Evolutionary conservation across 192 early-diverging fungal genomes (phyloP).

Genomic region (Entomortierella chlamydospora): DNA sequence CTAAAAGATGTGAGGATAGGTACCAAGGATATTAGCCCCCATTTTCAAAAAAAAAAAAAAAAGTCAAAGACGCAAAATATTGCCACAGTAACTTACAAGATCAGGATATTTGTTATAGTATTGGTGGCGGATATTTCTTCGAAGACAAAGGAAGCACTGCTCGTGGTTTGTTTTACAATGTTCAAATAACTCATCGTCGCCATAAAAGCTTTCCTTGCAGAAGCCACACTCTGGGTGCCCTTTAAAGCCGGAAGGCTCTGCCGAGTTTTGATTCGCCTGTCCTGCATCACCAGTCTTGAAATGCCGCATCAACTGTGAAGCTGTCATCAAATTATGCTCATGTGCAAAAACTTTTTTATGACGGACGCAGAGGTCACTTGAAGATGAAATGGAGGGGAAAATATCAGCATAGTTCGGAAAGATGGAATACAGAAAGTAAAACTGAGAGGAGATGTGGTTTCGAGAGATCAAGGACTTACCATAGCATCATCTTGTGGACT

Average conservation of each 20-base stretch:
- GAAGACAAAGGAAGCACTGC: constrained; percentile 90
- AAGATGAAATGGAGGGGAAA: background rate
- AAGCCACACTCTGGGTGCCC: constrained; percentile 95
- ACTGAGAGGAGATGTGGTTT: too few relatives aligned
- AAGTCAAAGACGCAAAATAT: background rate
- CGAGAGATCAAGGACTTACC: too few relatives aligned
- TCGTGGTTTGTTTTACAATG: constrained; percentile 96
- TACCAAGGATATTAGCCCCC: too few relatives aligned
- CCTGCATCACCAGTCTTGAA: constrained; percentile 73
- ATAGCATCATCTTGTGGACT: constrained; percentile 80
- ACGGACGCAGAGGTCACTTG: constrained; percentile 87
- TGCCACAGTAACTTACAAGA: constrained; percentile 67
- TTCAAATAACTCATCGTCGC: constrained; percentile 93
- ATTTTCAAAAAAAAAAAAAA: too few relatives aligned
- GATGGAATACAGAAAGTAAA: background rate
- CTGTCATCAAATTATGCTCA: constrained; percentile 90
- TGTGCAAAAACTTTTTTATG: constrained; percentile 95
- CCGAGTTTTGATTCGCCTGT: constrained; percentile 56
- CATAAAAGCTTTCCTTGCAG: constrained; percentile 86
- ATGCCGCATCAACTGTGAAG: constrained; percentile 81
- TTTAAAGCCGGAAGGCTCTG: constrained; percentile 71
- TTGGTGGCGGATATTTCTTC: constrained; percentile 79
- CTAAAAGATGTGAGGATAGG: constrained; percentile 41
- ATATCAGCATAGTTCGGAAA: background rate
- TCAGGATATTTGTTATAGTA: constrained; percentile 88